phyloP scores from a whole-genome alignment of 2,329 filamentous ascomycete genomes.

The Cadophora sp. region DNA sequence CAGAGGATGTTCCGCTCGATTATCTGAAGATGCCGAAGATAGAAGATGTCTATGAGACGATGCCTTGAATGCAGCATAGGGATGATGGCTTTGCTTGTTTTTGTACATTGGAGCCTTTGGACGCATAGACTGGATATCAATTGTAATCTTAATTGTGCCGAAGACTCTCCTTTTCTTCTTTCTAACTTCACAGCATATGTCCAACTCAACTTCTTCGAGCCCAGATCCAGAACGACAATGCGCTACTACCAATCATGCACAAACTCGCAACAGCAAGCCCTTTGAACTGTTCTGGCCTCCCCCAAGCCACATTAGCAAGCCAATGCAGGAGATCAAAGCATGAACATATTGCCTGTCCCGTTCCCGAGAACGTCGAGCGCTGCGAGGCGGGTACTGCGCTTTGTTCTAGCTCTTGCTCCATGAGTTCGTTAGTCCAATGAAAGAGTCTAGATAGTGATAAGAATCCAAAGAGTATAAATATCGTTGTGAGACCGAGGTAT shows the following conservation, averaged over 20 bases:
- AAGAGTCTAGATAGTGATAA: conserved; percentile 51
- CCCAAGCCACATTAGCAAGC: conserved; percentile 47
- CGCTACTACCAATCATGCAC: conserved; percentile 42
- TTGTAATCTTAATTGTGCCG: background rate
- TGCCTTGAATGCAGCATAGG: conserved; percentile 28
- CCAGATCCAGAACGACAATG: conserved; percentile 47
- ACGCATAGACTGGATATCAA: background rate
- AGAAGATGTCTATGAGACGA: conserved; percentile 31
- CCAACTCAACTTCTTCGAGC: conserved; percentile 35
- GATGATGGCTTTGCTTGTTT: background rate
- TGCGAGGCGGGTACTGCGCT: conserved; percentile 46
- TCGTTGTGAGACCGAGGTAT: conserved; percentile 24
- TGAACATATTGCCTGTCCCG: conserved; percentile 48
- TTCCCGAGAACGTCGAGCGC: conserved; percentile 51
- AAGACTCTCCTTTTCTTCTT: no score
- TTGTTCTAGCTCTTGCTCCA: conserved; percentile 51
- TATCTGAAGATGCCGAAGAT: conserved; percentile 30
- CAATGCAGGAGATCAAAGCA: conserved; percentile 49
- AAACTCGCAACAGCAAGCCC: conserved; percentile 48
- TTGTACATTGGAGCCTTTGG: no score
- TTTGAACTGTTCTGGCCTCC: conserved; percentile 47
- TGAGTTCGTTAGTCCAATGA: conserved; percentile 50
- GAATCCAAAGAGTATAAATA: conserved; percentile 46
- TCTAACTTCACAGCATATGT: background rate
- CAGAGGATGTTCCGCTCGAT: conserved; percentile 32